A percentile compares a stretch with the other conserved stretches of the same genome.
Evolutionary conservation across 1,139 yeast genomes (phyloP).

Genomic region (Hyphopichia fennica): DNA sequence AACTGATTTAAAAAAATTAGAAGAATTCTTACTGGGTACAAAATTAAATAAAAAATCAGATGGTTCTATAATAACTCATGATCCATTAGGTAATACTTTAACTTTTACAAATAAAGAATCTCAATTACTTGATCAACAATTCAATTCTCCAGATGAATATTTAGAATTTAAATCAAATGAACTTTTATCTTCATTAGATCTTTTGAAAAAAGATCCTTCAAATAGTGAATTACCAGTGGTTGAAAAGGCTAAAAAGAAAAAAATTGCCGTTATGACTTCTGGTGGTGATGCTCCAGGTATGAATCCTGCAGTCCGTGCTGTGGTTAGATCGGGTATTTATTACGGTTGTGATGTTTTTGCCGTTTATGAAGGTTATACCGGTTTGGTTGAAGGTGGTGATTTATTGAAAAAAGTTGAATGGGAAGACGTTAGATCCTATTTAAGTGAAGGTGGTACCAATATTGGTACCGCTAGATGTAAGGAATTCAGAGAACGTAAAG

Average conservation of each 20-base stretch:
- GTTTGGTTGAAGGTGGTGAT: constrained; percentile 83
- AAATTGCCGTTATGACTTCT: constrained; percentile 94
- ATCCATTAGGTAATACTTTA: constrained; percentile 59
- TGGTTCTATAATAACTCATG: constrained; percentile 32
- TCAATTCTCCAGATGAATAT: constrained; percentile 30
- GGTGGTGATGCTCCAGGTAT: constrained; percentile 99
- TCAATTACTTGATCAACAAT: constrained; percentile 29
- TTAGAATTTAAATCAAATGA: constrained; percentile 19
- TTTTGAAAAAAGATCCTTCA: neutral
- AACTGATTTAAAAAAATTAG: constrained; percentile 42
- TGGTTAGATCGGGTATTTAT: constrained; percentile 85
- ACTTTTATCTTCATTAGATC: constrained; percentile 11
- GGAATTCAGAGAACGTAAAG: constrained; percentile 80
- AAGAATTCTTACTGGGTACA: constrained; percentile 26
- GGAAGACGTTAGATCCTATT: constrained; percentile 93
- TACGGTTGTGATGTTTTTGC: constrained; percentile 95
- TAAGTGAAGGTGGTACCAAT: constrained; percentile 89
- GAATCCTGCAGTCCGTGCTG: constrained; percentile 95
- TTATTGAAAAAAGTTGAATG: constrained; percentile 77
- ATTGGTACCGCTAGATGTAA: constrained; percentile 95
- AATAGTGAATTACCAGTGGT: neutral
- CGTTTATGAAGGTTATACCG: constrained; percentile 92
- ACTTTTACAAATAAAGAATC: constrained; percentile 39
- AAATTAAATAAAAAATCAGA: constrained; percentile 7
- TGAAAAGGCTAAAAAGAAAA: constrained; percentile 32